A percentile compares a stretch with the other conserved stretches of the same genome.
phyloP scores from a whole-genome alignment of 495 filamentous ascomycete species.

The Parachaetomium inaequale region DNA sequence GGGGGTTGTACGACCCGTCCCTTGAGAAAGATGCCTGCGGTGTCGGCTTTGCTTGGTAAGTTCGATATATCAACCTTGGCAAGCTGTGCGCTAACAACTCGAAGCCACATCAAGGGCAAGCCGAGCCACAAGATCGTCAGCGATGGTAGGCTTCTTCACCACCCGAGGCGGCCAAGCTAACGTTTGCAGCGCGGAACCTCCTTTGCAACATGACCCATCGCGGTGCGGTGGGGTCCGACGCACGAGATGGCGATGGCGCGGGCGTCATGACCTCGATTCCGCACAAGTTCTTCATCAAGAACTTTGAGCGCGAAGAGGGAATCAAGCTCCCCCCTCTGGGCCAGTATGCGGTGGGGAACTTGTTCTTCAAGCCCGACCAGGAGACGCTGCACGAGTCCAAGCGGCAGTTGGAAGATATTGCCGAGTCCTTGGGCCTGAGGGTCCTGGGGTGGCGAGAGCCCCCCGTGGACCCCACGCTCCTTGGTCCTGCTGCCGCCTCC shows the following conservation, averaged over 20 bases:
- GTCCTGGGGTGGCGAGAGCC: slow-evolving; percentile 97
- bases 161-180: neutral
- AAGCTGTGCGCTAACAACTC: slow-evolving; percentile 7
- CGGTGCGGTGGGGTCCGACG: slow-evolving; percentile 96
- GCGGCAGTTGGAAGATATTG: slow-evolving; percentile 85
- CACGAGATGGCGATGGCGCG: slow-evolving; percentile 94
- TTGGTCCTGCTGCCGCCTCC: slow-evolving; percentile 90
- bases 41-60: slow-evolving; percentile 98
- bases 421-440: slow-evolving; percentile 78
- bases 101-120: slow-evolving; percentile 93
- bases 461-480: slow-evolving; percentile 83
- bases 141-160: slow-evolving; percentile 69
- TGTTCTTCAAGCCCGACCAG: slow-evolving; percentile 97
- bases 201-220: slow-evolving; percentile 99
- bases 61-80: neutral
- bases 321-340: slow-evolving; percentile 81
- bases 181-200: slow-evolving; percentile 69
- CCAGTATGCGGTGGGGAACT: slow-evolving; percentile 95
- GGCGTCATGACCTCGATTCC: slow-evolving; percentile 99
- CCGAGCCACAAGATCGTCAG: slow-evolving; percentile 98
- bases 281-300: slow-evolving; percentile 98
- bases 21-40: slow-evolving; percentile 99
- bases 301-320: slow-evolving; percentile 86
- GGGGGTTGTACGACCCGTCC: slow-evolving; percentile 90
- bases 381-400: slow-evolving; percentile 86